These are phyloP conservation scores for Penicillium sp. DNA, from an alignment of 2,329 filamentous ascomycete genomes.

Conservation along the genomic window DNA sequence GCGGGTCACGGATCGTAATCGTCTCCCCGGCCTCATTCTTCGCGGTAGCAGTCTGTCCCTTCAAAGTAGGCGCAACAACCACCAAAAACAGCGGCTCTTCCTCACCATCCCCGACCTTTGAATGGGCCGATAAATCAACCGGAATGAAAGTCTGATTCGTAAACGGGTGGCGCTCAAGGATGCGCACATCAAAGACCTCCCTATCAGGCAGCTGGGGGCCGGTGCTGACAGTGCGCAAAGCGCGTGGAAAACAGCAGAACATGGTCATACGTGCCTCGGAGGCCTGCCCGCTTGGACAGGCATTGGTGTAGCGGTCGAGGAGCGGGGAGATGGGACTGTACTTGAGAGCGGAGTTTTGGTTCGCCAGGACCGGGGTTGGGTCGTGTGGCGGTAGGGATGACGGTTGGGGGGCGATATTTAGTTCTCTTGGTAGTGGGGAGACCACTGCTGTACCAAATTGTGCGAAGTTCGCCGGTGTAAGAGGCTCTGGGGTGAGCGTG, in stretches of 20 bases:
- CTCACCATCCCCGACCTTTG: conserved; percentile 23
- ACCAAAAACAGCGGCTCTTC: conserved; percentile 65
- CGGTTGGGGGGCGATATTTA: conserved; percentile 47
- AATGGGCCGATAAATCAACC: conserved; percentile 53
- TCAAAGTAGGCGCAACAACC: conserved; percentile 78
- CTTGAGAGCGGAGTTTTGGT: conserved; percentile 87
- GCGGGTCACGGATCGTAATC: conserved; percentile 52
- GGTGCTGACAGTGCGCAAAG: conserved; percentile 42
- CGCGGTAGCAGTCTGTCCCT: conserved; percentile 41
- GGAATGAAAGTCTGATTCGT: conserved; percentile 93
- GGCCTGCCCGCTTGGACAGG: conserved; percentile 42
- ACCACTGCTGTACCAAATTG: conserved; percentile 80
- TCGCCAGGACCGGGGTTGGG: conserved; percentile 62
- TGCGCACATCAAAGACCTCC: conserved; percentile 61
- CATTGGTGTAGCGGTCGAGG: conserved; percentile 66
- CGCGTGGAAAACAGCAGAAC: conserved; percentile 77
- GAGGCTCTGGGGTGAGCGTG: conserved; percentile 60
- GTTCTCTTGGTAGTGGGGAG: conserved; percentile 63
- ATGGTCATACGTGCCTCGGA: conserved; percentile 73
- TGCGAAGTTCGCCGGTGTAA: conserved; percentile 68
- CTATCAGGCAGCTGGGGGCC: conserved; percentile 9
- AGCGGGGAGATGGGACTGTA: conserved; percentile 77
- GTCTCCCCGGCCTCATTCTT: conserved; percentile 27
- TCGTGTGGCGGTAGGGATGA: conserved; percentile 46
- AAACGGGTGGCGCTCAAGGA: conserved; percentile 89